phyloP scores from a whole-genome alignment of 2,329 filamentous ascomycete species.

The Domatiomyces catenatus region DNA sequence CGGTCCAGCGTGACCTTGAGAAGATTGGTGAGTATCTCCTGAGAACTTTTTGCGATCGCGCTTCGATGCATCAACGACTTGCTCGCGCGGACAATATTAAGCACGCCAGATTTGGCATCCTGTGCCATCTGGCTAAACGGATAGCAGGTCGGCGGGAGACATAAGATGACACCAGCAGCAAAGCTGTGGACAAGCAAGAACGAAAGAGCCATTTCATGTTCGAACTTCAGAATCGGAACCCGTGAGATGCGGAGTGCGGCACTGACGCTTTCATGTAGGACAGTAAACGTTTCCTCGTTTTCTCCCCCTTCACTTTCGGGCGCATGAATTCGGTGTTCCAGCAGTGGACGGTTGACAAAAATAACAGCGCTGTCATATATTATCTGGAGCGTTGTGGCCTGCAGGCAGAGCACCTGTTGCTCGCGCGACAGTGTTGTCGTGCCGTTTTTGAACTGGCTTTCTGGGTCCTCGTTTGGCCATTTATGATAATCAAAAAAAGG shows the following conservation, averaged over 20 bases:
- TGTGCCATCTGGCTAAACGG: slow-evolving; percentile 18
- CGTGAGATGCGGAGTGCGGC: slow-evolving; percentile 21
- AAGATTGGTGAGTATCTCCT: slow-evolving; percentile 19
- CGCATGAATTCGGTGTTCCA: slow-evolving; percentile 11
- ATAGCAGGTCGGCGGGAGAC: slow-evolving; percentile 19
- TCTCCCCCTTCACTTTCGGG: slow-evolving; percentile 1
- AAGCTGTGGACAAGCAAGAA: slow-evolving; percentile 15
- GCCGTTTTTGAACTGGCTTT: background rate
- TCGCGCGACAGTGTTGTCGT: slow-evolving; percentile 2
- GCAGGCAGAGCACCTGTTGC: slow-evolving; percentile 9
- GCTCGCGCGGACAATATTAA: slow-evolving; percentile 19
- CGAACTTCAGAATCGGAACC: slow-evolving; percentile 17
- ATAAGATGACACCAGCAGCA: slow-evolving; percentile 18
- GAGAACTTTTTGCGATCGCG: slow-evolving; percentile 18
- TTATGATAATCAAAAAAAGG: slow-evolving; percentile 1
- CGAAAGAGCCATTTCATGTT: slow-evolving; percentile 17
- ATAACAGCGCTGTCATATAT: slow-evolving; percentile 18
- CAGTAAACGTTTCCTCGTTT: too few species aligned
- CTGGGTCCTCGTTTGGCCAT: background rate
- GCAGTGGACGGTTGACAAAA: slow-evolving; percentile 16
- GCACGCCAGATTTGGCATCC: slow-evolving; percentile 20
- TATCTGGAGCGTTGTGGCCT: slow-evolving; percentile 16
- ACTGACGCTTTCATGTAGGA: slow-evolving; percentile 13
- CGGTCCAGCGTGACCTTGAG: slow-evolving; percentile 16
- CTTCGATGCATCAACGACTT: slow-evolving; percentile 14